Evolutionary conservation across 352 stramenopile species (phyloP).

Genomic region (Elongisporangium senticosum): DNA sequence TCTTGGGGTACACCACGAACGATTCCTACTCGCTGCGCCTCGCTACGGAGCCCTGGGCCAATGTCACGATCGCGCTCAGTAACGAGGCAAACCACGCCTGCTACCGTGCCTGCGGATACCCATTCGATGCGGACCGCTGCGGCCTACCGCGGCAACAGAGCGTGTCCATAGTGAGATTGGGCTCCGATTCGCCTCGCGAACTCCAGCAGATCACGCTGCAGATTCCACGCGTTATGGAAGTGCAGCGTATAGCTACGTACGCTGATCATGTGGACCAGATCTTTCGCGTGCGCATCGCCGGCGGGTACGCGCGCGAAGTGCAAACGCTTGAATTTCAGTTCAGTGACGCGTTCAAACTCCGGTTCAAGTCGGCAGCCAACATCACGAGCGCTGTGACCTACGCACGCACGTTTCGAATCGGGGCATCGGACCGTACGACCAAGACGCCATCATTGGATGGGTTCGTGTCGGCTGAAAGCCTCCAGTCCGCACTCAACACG

Average conservation of each 20-base stretch:
- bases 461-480: constrained; percentile 34
- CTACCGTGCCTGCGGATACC: constrained; percentile 69
- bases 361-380: constrained; percentile 25
- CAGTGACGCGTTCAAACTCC: constrained; percentile 39
- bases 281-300: constrained; percentile 28
- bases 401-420: constrained; percentile 35
- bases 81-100: constrained; percentile 58
- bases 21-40: constrained; percentile 48
- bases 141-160: constrained; percentile 66
- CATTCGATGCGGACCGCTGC: constrained; percentile 40
- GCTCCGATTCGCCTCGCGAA: constrained; percentile 55
- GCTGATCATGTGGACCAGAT: constrained; percentile 57
- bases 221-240: constrained; percentile 48
- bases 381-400: constrained; percentile 30
- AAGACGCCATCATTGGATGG: constrained; percentile 30
- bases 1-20: constrained; percentile 13
- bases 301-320: constrained; percentile 38
- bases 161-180: constrained; percentile 43
- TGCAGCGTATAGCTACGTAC: constrained; percentile 59
- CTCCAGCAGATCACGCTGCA: constrained; percentile 50
- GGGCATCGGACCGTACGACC: constrained; percentile 8
- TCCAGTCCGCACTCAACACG: constrained; percentile 37
- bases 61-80: constrained; percentile 73
- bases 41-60: constrained; percentile 54
- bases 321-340: constrained; percentile 48